Base-by-base conservation (phyloP, 768 basidiomycete genomes). In the Trametes coccinea region DNA sequence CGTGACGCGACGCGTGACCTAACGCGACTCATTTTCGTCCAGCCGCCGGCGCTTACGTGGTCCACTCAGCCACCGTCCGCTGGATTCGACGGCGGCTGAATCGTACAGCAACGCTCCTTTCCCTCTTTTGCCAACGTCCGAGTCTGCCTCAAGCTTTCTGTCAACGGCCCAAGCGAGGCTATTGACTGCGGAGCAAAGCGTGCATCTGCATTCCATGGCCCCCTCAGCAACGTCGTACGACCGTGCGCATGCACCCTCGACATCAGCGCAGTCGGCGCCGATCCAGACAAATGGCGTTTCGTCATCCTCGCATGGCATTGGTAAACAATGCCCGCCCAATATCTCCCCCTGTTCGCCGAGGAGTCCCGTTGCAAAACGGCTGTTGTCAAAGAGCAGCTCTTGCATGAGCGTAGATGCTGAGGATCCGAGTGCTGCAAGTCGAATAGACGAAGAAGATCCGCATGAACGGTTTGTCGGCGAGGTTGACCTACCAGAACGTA, bases 401-500 rank as follows among this genome's bases (percentile, higher is more conserved):
- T 17, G 16, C 40, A 53, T 37, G 31, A 51, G 37, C 16, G 41
- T 56, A 22, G 22, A 22, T 11, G 54, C 41, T 46, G 49, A 30
- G 11, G 53, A 53, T 22, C 16, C 43, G 49, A 14, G 33, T 44
- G 47, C 17, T 39, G 8, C 55, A 41, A 53, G 50, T 37, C 27
- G 47, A 31, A 48, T 52, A 41, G 55, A 65, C 50, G 77, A 69
- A 62, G 49, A 55, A 40, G 62, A 61, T 9, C 46, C 37, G n/a
- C 39, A 72, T 74, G 59, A 71, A 58, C 74, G 79, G 47, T 83
- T 82, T 63, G 82, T 86, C 30, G 84, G 85, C 17, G 82, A 86
- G 45, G 71, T 85, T 30, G 76, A 82, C 54, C 76, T 85, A 29
- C 77, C 80, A 45, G 83, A 84, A 70, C 72, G 76, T 77, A 55